Conservation (phyloP, 148 eudicot genomes). For the Persicaria tinctoria region DNA sequence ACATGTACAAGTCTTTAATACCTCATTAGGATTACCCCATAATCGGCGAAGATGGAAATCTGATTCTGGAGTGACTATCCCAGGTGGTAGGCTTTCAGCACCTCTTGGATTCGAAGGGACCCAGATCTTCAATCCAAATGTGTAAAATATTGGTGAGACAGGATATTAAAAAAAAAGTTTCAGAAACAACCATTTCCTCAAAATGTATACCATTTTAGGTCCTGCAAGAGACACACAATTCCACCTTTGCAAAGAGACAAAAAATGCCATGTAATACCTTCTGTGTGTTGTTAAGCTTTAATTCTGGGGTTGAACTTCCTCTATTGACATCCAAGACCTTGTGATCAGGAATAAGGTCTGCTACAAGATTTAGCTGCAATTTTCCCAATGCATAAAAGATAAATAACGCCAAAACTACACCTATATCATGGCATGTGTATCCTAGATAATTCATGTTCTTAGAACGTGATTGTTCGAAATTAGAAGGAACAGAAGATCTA, state of each 20-base stretch:
- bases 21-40: slow-evolving; percentile 9
- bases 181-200: not conserved
- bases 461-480: not conserved
- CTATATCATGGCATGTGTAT: not conserved
- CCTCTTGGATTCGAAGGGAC: slow-evolving; percentile 4
- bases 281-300: slow-evolving; percentile 1
- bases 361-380: slow-evolving; percentile 6
- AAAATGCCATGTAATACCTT: not conserved
- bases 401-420: not conserved
- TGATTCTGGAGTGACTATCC: not conserved
- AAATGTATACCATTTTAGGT: no score
- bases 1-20: not conserved
- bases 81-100: slow-evolving; percentile 4
- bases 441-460: not conserved
- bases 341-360: not conserved
- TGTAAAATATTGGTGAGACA: not conserved
- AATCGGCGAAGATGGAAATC: slow-evolving; percentile 5
- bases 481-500: not conserved
- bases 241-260: not conserved
- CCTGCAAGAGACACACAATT: not conserved
- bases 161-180: not conserved
- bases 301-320: not conserved
- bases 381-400: not conserved
- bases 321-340: not conserved
- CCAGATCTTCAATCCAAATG: not conserved